A percentile compares a stretch with the other conserved stretches of the same genome.
phyloP scores from a whole-genome alignment of 2,329 filamentous ascomycete species.

The Didymella arachidicola region DNA sequence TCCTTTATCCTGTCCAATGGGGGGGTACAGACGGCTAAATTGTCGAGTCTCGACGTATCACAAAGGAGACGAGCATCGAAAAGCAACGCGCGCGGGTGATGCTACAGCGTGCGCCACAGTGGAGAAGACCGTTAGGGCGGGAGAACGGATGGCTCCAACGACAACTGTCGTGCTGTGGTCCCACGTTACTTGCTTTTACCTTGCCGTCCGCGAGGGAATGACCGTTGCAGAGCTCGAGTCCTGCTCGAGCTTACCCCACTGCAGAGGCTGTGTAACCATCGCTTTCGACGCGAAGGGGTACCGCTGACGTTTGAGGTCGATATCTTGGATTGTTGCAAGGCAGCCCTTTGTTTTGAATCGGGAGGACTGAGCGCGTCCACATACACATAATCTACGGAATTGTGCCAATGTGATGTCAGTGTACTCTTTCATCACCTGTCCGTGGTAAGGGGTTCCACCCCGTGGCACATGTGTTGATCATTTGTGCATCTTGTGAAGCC shows the following conservation, averaged over 20 bases:
- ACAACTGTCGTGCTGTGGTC: slow-evolving; percentile 21
- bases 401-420: slow-evolving; percentile 15
- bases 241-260: slow-evolving; percentile 18
- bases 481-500: slow-evolving; percentile 16
- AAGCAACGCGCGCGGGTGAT: slow-evolving; percentile 22
- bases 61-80: slow-evolving; percentile 17
- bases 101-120: slow-evolving; percentile 19
- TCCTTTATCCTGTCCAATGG: slow-evolving; percentile 14
- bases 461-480: slow-evolving; percentile 31
- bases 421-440: neutral
- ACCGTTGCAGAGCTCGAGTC: slow-evolving; percentile 4
- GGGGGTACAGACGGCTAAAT: neutral
- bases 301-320: neutral
- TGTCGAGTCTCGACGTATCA: slow-evolving; percentile 17
- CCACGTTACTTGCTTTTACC: slow-evolving; percentile 26
- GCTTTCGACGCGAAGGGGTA: slow-evolving; percentile 1
- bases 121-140: slow-evolving; percentile 18
- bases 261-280: slow-evolving; percentile 15
- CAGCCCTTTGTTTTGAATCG: slow-evolving; percentile 5
- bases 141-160: slow-evolving; percentile 28
- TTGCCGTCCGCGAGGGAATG: slow-evolving; percentile 12
- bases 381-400: slow-evolving; percentile 8
- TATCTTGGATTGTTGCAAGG: neutral
- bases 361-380: neutral
- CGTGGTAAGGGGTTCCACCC: slow-evolving; percentile 7